phyloP scores from a whole-genome alignment of 352 stramenopile species.

The Thraustochytrium sp. region DNA sequence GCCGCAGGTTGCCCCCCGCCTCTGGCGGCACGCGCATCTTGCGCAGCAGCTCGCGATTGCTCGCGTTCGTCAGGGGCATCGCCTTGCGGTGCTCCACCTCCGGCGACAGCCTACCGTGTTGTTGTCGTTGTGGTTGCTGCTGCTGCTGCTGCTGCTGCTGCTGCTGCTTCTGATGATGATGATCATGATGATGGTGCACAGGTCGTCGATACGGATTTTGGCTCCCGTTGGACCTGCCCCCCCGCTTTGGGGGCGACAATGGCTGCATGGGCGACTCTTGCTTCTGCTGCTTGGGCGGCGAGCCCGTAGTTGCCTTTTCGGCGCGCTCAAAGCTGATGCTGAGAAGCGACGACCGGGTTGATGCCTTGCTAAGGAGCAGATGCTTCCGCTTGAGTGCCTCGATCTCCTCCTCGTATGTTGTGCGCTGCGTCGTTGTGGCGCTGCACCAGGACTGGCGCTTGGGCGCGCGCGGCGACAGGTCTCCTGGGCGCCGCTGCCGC shows the following conservation, averaged over 20 bases:
- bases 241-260: not conserved
- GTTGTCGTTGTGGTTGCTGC: too few species aligned
- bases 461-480: too few species aligned
- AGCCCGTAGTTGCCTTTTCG: too few species aligned
- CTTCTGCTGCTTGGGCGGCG: not conserved
- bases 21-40: not conserved
- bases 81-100: too few species aligned
- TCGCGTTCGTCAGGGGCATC: not conserved
- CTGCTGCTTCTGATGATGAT: too few species aligned
- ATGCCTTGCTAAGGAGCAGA: too few species aligned
- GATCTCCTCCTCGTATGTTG: not conserved
- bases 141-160: too few species aligned
- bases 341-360: too few species aligned
- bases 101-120: not conserved
- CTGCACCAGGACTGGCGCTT: not conserved
- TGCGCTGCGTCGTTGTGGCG: not conserved
- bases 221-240: not conserved
- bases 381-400: too few species aligned
- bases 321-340: too few species aligned
- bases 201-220: slow-evolving; percentile 6
- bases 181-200: not conserved
- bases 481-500: not conserved
- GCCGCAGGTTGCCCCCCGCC: not conserved
- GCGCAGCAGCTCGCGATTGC: not conserved
- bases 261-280: not conserved